phyloP scores from a whole-genome alignment of 2,329 filamentous ascomycete species.

The Penicillium brasilianum region DNA sequence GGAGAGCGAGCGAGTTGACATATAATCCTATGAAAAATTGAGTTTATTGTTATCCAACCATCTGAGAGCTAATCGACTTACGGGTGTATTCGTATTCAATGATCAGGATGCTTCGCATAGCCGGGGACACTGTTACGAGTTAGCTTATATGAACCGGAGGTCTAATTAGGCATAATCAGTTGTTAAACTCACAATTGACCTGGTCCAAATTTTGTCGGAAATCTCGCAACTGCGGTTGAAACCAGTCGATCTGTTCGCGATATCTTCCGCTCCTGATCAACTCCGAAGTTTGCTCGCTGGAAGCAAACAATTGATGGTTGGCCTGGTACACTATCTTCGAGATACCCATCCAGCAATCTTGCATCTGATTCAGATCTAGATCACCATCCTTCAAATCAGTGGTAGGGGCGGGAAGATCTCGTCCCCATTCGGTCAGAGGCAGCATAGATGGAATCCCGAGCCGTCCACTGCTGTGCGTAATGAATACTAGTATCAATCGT shows the following conservation, averaged over 20 bases:
- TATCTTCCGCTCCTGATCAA: constrained; percentile 88
- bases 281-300: constrained; percentile 83
- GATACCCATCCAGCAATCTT: constrained; percentile 91
- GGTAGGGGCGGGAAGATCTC: constrained; percentile 43
- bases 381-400: constrained; percentile 39
- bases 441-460: constrained; percentile 95
- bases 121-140: constrained; percentile 54
- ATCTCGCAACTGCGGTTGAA: constrained; percentile 75
- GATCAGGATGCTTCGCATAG: constrained; percentile 75
- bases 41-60: constrained; percentile 8
- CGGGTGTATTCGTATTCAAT: constrained; percentile 97
- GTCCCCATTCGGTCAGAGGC: constrained; percentile 58
- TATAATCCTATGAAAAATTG: constrained; percentile 62
- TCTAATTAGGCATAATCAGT: background rate
- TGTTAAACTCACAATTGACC: constrained; percentile 58
- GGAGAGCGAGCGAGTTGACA: constrained; percentile 89
- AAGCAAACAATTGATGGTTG: constrained; percentile 86
- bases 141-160: constrained; percentile 21
- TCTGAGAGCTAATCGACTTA: constrained; percentile 44
- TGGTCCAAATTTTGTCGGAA: constrained; percentile 85
- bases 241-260: constrained; percentile 77
- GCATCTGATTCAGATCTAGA: constrained; percentile 60
- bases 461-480: constrained; percentile 90
- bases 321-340: constrained; percentile 90
- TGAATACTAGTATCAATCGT: constrained; percentile 84